phyloP scores from a whole-genome alignment of 495 filamentous ascomycete species.

The Trichoderma virens region DNA sequence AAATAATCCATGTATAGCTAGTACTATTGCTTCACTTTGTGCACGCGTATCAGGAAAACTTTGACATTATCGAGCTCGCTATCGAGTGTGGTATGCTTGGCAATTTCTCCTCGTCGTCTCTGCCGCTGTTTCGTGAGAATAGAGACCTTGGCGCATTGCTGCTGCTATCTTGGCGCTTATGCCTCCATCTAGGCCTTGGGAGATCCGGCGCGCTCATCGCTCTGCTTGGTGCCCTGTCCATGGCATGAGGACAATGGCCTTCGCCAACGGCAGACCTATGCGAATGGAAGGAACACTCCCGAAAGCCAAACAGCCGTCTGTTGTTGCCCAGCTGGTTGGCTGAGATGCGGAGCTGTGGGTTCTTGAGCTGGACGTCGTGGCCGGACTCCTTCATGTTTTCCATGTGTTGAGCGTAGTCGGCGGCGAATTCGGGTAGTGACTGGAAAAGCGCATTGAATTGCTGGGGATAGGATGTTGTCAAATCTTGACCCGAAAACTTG shows the following conservation, averaged over 20 bases:
- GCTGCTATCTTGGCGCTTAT: not conserved
- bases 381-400: slow-evolving; percentile 33
- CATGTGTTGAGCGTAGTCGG: slow-evolving; percentile 36
- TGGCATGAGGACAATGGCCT: slow-evolving; percentile 30
- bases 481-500: not conserved
- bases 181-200: not conserved
- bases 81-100: not conserved
- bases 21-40: no score
- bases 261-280: slow-evolving; percentile 38
- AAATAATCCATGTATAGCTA: no score
- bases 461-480: slow-evolving; percentile 8
- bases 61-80: not conserved
- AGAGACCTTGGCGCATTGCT: not conserved
- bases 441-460: slow-evolving; percentile 30
- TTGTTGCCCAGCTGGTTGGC: slow-evolving; percentile 36
- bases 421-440: slow-evolving; percentile 27
- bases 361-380: slow-evolving; percentile 39
- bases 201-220: not conserved
- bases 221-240: not conserved
- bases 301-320: slow-evolving; percentile 40
- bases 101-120: not conserved
- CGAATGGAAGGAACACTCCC: slow-evolving; percentile 42
- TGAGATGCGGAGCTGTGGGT: slow-evolving; percentile 39
- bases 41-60: not conserved
- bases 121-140: not conserved